These are phyloP conservation scores for Colletotrichum sp. DNA, from an alignment of 2,329 filamentous ascomycete genomes.

Conservation along the genomic window DNA sequence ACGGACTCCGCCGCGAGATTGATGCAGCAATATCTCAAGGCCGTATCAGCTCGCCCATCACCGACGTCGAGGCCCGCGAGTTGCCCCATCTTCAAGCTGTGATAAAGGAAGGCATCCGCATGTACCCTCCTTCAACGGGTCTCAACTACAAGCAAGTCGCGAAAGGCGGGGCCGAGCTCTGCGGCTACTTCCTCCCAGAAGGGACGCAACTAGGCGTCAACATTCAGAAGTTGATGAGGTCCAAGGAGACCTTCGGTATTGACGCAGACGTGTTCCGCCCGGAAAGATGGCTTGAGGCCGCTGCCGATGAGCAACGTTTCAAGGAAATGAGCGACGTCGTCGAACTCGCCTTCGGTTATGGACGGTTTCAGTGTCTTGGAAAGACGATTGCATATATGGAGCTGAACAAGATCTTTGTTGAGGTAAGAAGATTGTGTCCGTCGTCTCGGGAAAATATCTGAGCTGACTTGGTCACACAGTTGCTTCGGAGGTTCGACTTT, in stretches of 20 bases:
- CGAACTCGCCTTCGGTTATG: slow-evolving; percentile 48
- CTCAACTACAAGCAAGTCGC: slow-evolving; percentile 56
- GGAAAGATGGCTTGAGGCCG: slow-evolving; percentile 50
- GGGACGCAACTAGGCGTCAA: slow-evolving; percentile 46
- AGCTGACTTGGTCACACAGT: slow-evolving; percentile 26
- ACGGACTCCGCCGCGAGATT: slow-evolving; percentile 53
- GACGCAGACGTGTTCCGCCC: slow-evolving; percentile 51
- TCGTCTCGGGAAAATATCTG: background rate
- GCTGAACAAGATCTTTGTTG: slow-evolving; percentile 47
- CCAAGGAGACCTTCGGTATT: slow-evolving; percentile 46
- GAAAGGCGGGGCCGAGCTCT: slow-evolving; percentile 37
- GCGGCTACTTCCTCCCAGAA: slow-evolving; percentile 38
- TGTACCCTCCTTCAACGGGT: slow-evolving; percentile 53
- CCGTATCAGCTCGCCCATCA: slow-evolving; percentile 26
- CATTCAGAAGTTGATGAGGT: slow-evolving; percentile 39
- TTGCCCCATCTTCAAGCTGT: slow-evolving; percentile 54
- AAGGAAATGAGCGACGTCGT: slow-evolving; percentile 38
- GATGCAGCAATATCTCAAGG: slow-evolving; percentile 29
- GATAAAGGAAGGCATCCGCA: slow-evolving; percentile 55
- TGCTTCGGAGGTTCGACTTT: slow-evolving; percentile 24
- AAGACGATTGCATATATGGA: slow-evolving; percentile 48
- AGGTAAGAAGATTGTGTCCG: slow-evolving; percentile 32
- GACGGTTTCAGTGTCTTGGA: slow-evolving; percentile 49
- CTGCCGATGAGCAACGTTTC: slow-evolving; percentile 33
- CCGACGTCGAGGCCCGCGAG: slow-evolving; percentile 37